Evolutionary conservation across 768 basidiomycete genomes (phyloP), one percentile per base, ranked within the genome.

Genomic region (Phylloporus arenicola): DNA sequence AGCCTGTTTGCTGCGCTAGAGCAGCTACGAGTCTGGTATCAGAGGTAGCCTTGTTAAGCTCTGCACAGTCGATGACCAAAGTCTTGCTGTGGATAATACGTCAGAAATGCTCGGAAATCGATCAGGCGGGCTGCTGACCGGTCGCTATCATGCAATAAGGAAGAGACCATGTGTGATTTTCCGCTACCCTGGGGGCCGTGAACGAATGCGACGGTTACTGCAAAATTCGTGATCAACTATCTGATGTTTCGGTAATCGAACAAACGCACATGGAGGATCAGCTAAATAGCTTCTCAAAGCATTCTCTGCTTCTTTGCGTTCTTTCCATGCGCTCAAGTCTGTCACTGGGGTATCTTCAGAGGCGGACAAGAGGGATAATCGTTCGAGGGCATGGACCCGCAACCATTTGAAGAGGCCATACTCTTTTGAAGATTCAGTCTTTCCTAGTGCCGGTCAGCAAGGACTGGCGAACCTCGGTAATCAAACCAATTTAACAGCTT

Each of bases 401-500:
- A 93, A 55, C 88, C 91, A 93, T 60, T 86, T 80, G 57, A 89
- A 84, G 1, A 88, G n/a, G 34, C 69, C 72, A 64, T 79, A 91
- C 57, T 86, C 81, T 95, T 70, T 16, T 60, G 24, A 27, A 37
- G 4, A 22, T 54, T 54, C 34, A 54, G 31, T 6, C 6, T 13
- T 30, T 31, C 17, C 19, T 11, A 19, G 29, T 46, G n/a, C 30
- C 27, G 13, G 43, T 41, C 24, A 45, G 30, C 33, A 44, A 51
- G 30, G 19, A 42, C 30, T 37, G 43, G 56, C 72, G 1, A 61
- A 87, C 88, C 77, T 65, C 76, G 76, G 56, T 84, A 81, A 58
- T 95, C 84, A 59, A 96, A 93, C 78, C 89, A 89, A 37, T 90
- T 77, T 40, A 86, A 71, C 59, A 96, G 75, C 60, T 92, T 89